Percentiles rank a stretch among this genome's conserved stretches.
Conservation (phyloP, 495 filamentous ascomycete genomes). For the Talaromyces trachyspermus region DNA sequence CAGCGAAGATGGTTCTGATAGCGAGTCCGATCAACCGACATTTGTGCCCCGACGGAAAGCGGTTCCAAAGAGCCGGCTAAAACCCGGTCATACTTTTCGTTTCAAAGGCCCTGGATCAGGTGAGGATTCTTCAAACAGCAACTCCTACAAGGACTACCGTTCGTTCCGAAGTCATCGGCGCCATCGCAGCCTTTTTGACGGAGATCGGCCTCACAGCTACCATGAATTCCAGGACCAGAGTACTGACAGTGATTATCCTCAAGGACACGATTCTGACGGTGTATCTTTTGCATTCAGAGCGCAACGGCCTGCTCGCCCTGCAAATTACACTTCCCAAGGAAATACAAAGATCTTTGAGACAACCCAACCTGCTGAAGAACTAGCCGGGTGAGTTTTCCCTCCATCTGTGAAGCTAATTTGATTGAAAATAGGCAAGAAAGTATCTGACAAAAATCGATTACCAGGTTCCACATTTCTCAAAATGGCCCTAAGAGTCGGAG, state of each 20-base stretch:
- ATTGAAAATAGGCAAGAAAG: too few relatives aligned
- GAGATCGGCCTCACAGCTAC: slow-evolving; percentile 11
- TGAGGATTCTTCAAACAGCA: slow-evolving; percentile 18
- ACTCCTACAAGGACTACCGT: slow-evolving; percentile 2
- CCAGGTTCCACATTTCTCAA: slow-evolving; percentile 5
- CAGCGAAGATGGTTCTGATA: slow-evolving; percentile 22
- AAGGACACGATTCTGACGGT: slow-evolving; percentile 37
- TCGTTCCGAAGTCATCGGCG: slow-evolving; percentile 7
- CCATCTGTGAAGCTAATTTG: too few relatives aligned
- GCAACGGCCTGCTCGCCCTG: not conserved
- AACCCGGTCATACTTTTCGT: slow-evolving; percentile 25
- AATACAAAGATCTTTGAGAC: not conserved
- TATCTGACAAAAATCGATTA: not conserved
- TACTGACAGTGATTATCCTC: slow-evolving; percentile 20
- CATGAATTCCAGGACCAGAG: slow-evolving; percentile 11
- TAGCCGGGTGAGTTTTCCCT: slow-evolving; percentile 8
- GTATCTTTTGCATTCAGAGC: slow-evolving; percentile 10
- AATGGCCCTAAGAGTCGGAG: slow-evolving; percentile 43
- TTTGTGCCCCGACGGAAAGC: slow-evolving; percentile 31
- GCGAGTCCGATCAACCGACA: slow-evolving; percentile 14
- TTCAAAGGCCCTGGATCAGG: slow-evolving; percentile 24
- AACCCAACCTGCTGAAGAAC: not conserved
- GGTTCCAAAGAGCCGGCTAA: slow-evolving; percentile 36
- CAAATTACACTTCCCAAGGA: not conserved
- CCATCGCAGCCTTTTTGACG: slow-evolving; percentile 1